A percentile compares a stretch with the other conserved stretches of the same genome.
Conservation (phyloP, 495 filamentous ascomycete species). For the Extremus antarcticus region DNA sequence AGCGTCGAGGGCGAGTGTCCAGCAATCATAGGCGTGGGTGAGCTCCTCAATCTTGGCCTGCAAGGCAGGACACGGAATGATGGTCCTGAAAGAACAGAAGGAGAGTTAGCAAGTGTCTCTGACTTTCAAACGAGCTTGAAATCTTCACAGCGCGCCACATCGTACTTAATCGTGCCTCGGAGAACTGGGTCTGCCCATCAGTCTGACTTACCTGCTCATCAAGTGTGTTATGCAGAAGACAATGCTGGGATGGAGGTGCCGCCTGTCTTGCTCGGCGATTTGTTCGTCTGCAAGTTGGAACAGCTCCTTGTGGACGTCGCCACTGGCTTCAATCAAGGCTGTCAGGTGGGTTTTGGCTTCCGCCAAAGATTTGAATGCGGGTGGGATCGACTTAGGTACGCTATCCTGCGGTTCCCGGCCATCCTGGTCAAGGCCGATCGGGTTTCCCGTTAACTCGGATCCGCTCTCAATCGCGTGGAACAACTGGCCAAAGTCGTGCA, state of each 20-base stretch:
- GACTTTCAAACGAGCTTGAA: too few relatives aligned
- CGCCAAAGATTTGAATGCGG: not conserved
- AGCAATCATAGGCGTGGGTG: not conserved
- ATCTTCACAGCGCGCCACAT: not conserved
- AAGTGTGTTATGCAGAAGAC: not conserved
- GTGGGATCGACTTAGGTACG: not conserved
- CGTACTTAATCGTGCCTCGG: not conserved
- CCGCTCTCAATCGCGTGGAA: not conserved
- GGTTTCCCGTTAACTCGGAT: not conserved
- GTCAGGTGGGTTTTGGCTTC: not conserved
- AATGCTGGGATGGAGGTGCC: not conserved
- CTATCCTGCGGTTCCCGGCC: not conserved
- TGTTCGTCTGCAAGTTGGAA: not conserved
- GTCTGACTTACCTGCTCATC: not conserved
- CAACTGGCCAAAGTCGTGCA: not conserved
- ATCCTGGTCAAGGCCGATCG: not conserved
- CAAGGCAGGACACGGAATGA: not conserved
- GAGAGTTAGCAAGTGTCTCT: too few relatives aligned
- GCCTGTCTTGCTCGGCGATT: not conserved
- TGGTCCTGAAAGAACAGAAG: too few relatives aligned
- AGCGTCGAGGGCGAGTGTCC: not conserved
- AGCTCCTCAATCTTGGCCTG: not conserved
- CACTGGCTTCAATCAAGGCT: not conserved
- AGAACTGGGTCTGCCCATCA: not conserved
- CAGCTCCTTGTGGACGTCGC: not conserved